Percentiles rank a stretch among this genome's conserved stretches.
phyloP scores from a whole-genome alignment of 2,329 filamentous ascomycete species.

The Neofusicoccum laricinum region DNA sequence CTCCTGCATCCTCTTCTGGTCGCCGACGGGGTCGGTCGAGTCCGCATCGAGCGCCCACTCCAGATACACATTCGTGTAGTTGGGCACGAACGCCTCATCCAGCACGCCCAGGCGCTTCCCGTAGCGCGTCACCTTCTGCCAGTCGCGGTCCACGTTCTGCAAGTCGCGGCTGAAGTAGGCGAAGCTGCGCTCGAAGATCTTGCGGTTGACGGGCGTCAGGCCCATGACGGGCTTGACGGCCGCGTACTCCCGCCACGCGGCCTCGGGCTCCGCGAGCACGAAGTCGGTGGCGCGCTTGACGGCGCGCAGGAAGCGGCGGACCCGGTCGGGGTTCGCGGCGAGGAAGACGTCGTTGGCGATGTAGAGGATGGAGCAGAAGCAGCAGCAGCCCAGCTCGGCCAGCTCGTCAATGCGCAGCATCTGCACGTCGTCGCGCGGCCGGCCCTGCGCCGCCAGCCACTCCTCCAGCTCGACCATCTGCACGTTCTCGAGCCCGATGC shows the following conservation, averaged over 20 bases:
- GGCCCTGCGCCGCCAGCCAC: slow-evolving; percentile 64
- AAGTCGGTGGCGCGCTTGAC: slow-evolving; percentile 73
- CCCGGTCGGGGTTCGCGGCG: slow-evolving; percentile 62
- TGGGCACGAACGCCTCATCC: slow-evolving; percentile 61
- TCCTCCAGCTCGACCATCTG: slow-evolving; percentile 81
- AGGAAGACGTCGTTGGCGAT: slow-evolving; percentile 74
- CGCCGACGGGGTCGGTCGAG: slow-evolving; percentile 64
- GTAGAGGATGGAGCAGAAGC: slow-evolving; percentile 79
- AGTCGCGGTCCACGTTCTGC: slow-evolving; percentile 72
- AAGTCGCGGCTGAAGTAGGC: slow-evolving; percentile 73
- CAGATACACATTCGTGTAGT: slow-evolving; percentile 73
- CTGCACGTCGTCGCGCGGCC: slow-evolving; percentile 65
- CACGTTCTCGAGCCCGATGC: slow-evolving; percentile 75
- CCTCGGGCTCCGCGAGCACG: slow-evolving; percentile 61
- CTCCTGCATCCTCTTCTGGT: slow-evolving; percentile 71
- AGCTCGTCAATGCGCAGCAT: slow-evolving; percentile 82
- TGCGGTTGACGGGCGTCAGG: slow-evolving; percentile 61
- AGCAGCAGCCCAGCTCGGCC: slow-evolving; percentile 76
- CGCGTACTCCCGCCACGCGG: slow-evolving; percentile 66
- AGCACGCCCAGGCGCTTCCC: slow-evolving; percentile 71
- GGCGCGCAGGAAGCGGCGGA: slow-evolving; percentile 66
- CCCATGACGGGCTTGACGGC: slow-evolving; percentile 71
- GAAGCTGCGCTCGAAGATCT: slow-evolving; percentile 77
- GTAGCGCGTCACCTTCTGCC: slow-evolving; percentile 74
- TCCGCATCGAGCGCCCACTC: slow-evolving; percentile 64